Percentiles rank a stretch among this genome's conserved stretches.
phyloP scores from a whole-genome alignment of 1,139 yeast species.

The Saccharomyces hybrid region DNA sequence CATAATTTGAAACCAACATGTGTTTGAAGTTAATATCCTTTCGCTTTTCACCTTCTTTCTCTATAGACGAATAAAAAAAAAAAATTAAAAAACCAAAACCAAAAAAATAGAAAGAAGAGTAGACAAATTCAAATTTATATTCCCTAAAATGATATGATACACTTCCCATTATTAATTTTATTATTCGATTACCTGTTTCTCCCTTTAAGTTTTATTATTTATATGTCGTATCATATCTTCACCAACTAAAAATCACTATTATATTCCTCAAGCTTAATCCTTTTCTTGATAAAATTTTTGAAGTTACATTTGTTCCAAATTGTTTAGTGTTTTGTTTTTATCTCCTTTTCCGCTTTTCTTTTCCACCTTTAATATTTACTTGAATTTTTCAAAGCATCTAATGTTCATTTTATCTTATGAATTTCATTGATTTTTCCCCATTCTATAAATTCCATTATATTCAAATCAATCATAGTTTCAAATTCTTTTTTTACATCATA shows the following conservation, averaged over 20 bases:
- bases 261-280: neutral
- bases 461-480: neutral
- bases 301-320: neutral
- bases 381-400: neutral
- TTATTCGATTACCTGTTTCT: neutral
- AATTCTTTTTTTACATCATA: neutral
- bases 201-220: neutral
- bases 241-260: neutral
- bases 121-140: neutral
- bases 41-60: neutral
- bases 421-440: neutral
- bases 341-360: neutral
- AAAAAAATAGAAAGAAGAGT: neutral
- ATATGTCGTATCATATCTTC: neutral
- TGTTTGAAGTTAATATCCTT: constrained; percentile 7
- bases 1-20: constrained; percentile 24
- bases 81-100: too few species aligned
- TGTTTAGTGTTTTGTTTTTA: neutral
- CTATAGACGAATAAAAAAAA: neutral
- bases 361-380: neutral
- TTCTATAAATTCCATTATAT: neutral
- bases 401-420: neutral
- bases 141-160: neutral
- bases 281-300: neutral
- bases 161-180: neutral